Evolutionary conservation across 805 yeast genomes (phyloP).

Genomic region (Lachancea quebecensis): DNA sequence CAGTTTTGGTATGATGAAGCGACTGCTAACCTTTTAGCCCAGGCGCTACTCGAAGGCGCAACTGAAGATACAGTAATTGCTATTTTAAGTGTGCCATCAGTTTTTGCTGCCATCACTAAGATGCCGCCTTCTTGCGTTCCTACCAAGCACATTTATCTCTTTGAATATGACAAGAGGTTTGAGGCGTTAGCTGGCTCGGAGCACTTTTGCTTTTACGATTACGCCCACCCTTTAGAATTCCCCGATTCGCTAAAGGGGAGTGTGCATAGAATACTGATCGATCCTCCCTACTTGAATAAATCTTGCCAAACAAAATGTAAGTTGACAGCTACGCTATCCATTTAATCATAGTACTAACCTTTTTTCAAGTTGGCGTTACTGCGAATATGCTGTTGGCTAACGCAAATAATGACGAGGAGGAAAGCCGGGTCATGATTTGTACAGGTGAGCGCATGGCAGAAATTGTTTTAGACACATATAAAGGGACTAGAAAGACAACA

Average conservation of each 20-base stretch:
- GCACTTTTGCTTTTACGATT: constrained; percentile 70
- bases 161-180: constrained; percentile 78
- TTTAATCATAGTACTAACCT: constrained; percentile 9
- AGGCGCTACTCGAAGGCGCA: constrained; percentile 71
- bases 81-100: constrained; percentile 86
- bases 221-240: constrained; percentile 56
- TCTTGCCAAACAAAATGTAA: constrained; percentile 68
- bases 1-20: constrained; percentile 84
- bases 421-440: constrained; percentile 49
- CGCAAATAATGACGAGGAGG: background rate
- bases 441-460: constrained; percentile 86
- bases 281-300: constrained; percentile 80
- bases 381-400: constrained; percentile 50
- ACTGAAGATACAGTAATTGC: constrained; percentile 64
- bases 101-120: constrained; percentile 70
- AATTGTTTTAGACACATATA: constrained; percentile 54
- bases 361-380: constrained; percentile 39
- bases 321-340: background rate
- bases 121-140: constrained; percentile 47
- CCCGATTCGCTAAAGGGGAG: constrained; percentile 51
- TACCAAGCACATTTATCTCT: constrained; percentile 60
- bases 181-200: constrained; percentile 60
- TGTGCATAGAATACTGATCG: constrained; percentile 68
- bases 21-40: constrained; percentile 64
- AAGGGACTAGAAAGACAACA: constrained; percentile 55